Evolutionary conservation across 495 filamentous ascomycete species (phyloP).

Genomic region (Xylaria nigripes): DNA sequence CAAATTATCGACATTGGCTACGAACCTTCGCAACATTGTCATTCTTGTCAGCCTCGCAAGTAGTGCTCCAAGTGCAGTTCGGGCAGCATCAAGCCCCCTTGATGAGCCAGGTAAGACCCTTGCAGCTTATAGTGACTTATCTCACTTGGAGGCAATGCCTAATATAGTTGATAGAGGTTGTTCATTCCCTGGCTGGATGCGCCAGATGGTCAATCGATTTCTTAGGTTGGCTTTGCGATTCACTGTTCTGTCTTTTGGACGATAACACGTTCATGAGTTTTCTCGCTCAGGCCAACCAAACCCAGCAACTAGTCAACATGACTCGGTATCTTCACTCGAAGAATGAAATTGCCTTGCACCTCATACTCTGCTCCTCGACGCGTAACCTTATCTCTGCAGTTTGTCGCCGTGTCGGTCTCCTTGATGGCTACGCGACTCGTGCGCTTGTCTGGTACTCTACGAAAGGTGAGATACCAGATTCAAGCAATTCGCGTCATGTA

Average conservation of each 20-base stretch:
- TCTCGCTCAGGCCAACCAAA: constrained; percentile 23
- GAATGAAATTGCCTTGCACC: constrained; percentile 52
- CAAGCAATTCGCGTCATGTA: constrained; percentile 17
- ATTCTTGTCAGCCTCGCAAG: constrained; percentile 57
- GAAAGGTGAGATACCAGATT: constrained; percentile 18
- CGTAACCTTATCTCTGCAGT: constrained; percentile 61
- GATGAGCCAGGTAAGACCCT: constrained; percentile 52
- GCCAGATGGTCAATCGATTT: constrained; percentile 61
- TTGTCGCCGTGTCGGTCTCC: constrained; percentile 51
- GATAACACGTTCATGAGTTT: constrained; percentile 41
- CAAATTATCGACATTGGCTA: constrained; percentile 63
- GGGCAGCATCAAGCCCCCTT: constrained; percentile 43
- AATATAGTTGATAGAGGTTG: constrained; percentile 35
- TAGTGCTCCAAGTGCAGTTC: constrained; percentile 31
- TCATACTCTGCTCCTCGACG: constrained; percentile 65
- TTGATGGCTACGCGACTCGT: constrained; percentile 34
- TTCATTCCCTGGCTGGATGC: constrained; percentile 47
- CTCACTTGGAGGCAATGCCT: neutral
- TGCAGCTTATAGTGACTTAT: neutral
- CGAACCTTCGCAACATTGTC: constrained; percentile 64
- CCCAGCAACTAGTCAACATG: constrained; percentile 39
- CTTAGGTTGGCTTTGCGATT: constrained; percentile 59
- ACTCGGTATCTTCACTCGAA: constrained; percentile 34
- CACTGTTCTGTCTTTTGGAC: constrained; percentile 53
- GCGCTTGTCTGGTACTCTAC: constrained; percentile 34